These are phyloP conservation scores for Pythium dissimile DNA, from an alignment of 352 stramenopile species.

Conservation along the genomic window DNA sequence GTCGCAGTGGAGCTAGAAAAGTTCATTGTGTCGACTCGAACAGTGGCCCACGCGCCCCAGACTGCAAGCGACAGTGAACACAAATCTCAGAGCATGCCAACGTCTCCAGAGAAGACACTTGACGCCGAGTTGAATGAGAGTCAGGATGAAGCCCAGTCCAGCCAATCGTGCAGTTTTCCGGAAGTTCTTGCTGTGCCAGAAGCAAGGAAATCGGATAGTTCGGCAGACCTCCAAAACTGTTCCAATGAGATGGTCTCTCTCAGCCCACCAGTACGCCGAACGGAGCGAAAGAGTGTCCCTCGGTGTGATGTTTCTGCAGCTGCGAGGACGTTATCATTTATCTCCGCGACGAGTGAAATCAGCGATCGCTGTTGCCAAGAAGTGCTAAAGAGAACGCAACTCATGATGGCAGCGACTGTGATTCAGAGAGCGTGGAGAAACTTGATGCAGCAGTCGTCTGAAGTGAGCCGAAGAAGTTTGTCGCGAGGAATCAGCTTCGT, in stretches of 20 bases:
- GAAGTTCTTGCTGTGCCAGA: constrained; percentile 2
- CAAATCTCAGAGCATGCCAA: background rate
- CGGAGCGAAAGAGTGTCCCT: too few species aligned
- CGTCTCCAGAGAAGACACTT: background rate
- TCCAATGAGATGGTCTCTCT: too few species aligned
- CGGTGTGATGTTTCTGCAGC: too few species aligned
- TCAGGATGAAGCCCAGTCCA: background rate
- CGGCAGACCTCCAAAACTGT: background rate
- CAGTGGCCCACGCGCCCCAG: too few species aligned
- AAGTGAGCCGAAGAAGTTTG: background rate
- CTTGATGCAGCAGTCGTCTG: background rate
- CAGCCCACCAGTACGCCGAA: too few species aligned
- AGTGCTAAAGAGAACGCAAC: too few species aligned
- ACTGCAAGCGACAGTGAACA: background rate
- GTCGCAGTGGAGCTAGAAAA: too few species aligned
- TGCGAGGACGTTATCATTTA: too few species aligned
- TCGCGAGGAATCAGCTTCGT: background rate
- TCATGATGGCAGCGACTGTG: background rate
- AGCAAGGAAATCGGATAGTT: background rate
- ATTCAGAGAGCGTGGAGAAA: constrained; percentile 15
- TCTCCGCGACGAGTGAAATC: too few species aligned
- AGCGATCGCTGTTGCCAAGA: too few species aligned
- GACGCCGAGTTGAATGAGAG: background rate
- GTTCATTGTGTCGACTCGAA: too few species aligned
- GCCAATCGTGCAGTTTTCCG: background rate